Conservation (phyloP, 1,139 yeast species). For the Saccharomyces hybrid region DNA sequence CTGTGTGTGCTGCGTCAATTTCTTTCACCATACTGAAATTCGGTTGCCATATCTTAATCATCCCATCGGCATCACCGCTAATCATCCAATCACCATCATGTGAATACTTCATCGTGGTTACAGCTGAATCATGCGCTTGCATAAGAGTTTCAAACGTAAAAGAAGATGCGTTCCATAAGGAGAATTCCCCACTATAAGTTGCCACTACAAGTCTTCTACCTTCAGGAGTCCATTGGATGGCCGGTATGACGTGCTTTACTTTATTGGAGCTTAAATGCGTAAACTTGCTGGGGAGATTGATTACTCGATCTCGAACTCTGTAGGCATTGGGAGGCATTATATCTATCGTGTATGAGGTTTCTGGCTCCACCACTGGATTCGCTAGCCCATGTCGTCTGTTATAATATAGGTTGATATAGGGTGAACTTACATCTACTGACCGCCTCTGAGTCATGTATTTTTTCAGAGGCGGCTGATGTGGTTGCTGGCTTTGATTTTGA, state of each 20-base stretch:
- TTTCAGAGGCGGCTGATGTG: constrained; percentile 17
- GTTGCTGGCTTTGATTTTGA: background rate
- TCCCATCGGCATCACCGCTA: constrained; percentile 89
- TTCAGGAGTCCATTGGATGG: constrained; percentile 94
- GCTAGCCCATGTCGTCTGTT: constrained; percentile 50
- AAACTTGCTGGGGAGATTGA: constrained; percentile 69
- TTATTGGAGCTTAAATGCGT: constrained; percentile 88
- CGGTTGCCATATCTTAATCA: constrained; percentile 93
- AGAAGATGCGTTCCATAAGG: constrained; percentile 93
- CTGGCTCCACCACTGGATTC: constrained; percentile 63
- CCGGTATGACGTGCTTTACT: constrained; percentile 83
- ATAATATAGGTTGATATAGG: constrained; percentile 66
- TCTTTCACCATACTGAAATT: constrained; percentile 93
- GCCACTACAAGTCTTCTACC: constrained; percentile 88
- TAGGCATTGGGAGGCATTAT: constrained; percentile 66
- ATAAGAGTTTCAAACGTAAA: constrained; percentile 94
- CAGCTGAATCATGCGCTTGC: constrained; percentile 96
- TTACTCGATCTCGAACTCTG: constrained; percentile 38
- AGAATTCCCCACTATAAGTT: constrained; percentile 89
- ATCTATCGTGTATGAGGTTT: constrained; percentile 64
- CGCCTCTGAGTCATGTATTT: constrained; percentile 57
- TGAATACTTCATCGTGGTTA: constrained; percentile 69
- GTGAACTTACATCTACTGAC: constrained; percentile 83
- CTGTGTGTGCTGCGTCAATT: constrained; percentile 58
- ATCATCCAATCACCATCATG: constrained; percentile 93